phyloP scores from a whole-genome alignment of 2,329 filamentous ascomycete species.

The Daldinia sp. region DNA sequence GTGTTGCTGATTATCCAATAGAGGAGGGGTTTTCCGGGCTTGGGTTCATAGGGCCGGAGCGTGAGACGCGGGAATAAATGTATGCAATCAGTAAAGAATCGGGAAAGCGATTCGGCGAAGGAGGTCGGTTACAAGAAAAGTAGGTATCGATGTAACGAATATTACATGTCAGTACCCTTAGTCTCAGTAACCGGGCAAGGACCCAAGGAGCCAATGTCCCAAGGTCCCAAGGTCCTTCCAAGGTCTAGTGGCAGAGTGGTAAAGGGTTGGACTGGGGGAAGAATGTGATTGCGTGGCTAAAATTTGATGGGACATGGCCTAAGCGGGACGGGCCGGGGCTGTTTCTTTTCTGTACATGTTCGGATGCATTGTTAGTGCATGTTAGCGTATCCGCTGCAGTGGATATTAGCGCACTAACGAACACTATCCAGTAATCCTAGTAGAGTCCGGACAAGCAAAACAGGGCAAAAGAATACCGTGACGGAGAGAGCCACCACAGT shows the following conservation, averaged over 20 bases:
- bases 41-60: slow-evolving; percentile 1
- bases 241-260: not conserved
- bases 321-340: slow-evolving; percentile 37
- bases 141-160: not conserved
- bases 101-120: slow-evolving; percentile 32
- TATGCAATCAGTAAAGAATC: slow-evolving; percentile 30
- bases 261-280: not conserved
- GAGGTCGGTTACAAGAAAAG: slow-evolving; percentile 2
- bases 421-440: slow-evolving; percentile 14
- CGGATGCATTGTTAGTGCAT: slow-evolving; percentile 25
- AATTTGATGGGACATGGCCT: slow-evolving; percentile 14
- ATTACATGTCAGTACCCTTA: not conserved
- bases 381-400: slow-evolving; percentile 20
- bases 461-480: not conserved
- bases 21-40: slow-evolving; percentile 14
- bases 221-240: too few species aligned
- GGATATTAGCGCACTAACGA: slow-evolving; percentile 16
- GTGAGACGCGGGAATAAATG: slow-evolving; percentile 32
- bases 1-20: slow-evolving; percentile 34
- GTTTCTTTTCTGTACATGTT: not conserved
- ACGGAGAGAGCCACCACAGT: slow-evolving; percentile 34
- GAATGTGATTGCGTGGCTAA: slow-evolving; percentile 41
- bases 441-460: not conserved
- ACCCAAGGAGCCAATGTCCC: not conserved
- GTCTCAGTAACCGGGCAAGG: slow-evolving; percentile 3